Evolutionary conservation across 129 eudicot species (phyloP), one percentile per base, ranked within the genome.

Genomic region (Lactuca saligna): DNA sequence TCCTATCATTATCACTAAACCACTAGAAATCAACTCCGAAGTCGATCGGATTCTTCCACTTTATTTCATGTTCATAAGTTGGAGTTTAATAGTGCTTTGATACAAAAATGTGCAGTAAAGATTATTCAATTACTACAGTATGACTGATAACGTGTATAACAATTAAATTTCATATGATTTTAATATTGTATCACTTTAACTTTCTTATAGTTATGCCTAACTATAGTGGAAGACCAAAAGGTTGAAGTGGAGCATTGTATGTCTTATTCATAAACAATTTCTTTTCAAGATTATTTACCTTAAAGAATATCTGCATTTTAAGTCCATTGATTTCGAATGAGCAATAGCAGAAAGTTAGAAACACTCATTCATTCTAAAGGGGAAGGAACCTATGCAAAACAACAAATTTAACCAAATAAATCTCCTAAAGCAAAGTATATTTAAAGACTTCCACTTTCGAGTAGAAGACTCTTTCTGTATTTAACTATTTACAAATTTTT

Each of bases 231-330:
- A 65, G 82, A 71, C 74, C 73, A 57, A 71, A 71, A 65, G 73
- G 68, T 64, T 71, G 8, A 63, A 77, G 76, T 77, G 81, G 81
- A 77, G 77, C 77, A 71, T 46, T 71, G 78, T 78, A 29, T 78
- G 69, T 58, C 78, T 41, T 66, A 67, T 75, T 65, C 67, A 74
- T 78, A 72, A 56, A 65, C 50, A 57, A 58, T 15, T 46, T 16
- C 33, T 78, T 78, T 37, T 48, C 60, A 39, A 65, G 63, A 78
- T 66, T 29, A 71, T 51, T 65, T 72, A 66, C 78, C 73, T 78
- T 70, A 70, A 70, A 77, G 67, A 69, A 70, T 42, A 70, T 77
- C 29, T 63, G 53, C 56, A 15, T 75, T 48, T 48, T 76, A 17
- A 17, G 41, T 70, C 59, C 59, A 63, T 49, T 50, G 16, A 46